Evolutionary conservation across 768 basidiomycete species (phyloP).

Genomic region (Astraeus odoratus): DNA sequence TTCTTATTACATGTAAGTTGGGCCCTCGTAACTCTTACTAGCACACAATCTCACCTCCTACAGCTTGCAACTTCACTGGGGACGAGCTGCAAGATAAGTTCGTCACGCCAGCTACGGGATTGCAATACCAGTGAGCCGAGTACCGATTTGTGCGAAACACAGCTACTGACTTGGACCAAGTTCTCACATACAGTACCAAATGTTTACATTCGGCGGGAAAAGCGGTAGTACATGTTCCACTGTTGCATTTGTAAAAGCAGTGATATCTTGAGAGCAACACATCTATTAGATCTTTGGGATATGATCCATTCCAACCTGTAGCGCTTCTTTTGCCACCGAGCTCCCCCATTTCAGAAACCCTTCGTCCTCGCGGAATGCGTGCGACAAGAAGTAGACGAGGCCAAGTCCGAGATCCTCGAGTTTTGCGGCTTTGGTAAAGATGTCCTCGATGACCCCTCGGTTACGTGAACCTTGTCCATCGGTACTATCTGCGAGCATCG

Average conservation of each 20-base stretch:
- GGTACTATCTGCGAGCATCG: slow-evolving; percentile 40
- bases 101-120: slow-evolving; percentile 35
- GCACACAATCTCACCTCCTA: background rate
- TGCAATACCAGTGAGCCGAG: slow-evolving; percentile 56
- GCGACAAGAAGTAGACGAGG: slow-evolving; percentile 61
- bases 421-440: slow-evolving; percentile 69
- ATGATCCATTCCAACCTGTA: slow-evolving; percentile 58
- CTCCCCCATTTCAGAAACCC: slow-evolving; percentile 61
- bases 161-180: slow-evolving; percentile 31
- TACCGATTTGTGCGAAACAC: background rate
- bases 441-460: slow-evolving; percentile 60
- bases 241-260: slow-evolving; percentile 58
- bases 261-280: background rate
- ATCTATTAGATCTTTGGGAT: slow-evolving; percentile 28
- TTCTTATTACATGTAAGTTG: slow-evolving; percentile 73
- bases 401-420: slow-evolving; percentile 67
- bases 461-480: slow-evolving; percentile 39
- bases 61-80: slow-evolving; percentile 83
- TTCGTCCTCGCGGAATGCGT: slow-evolving; percentile 32
- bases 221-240: slow-evolving; percentile 65
- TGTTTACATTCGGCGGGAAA: slow-evolving; percentile 71
- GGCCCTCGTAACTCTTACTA: background rate
- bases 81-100: slow-evolving; percentile 60
- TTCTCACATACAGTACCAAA: slow-evolving; percentile 66
- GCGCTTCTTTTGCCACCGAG: slow-evolving; percentile 59